Conservation (phyloP, 441 rosid species). For the Metrosideros polymorpha region DNA sequence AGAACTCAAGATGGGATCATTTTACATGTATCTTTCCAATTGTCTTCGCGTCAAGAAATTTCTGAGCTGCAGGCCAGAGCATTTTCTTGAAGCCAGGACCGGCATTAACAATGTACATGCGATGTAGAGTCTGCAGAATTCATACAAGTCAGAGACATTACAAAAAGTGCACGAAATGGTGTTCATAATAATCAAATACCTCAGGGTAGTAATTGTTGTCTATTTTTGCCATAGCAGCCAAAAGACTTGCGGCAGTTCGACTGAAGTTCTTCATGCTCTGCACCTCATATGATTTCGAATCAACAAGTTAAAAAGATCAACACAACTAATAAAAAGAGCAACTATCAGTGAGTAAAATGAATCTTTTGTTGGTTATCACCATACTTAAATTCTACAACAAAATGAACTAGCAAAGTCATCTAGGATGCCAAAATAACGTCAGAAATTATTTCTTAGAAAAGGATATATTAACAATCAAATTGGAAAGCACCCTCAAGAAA, state of each 20-base stretch:
- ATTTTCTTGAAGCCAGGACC: conserved; percentile 92
- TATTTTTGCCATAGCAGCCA: conserved; percentile 66
- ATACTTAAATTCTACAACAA: neutral
- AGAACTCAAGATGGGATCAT: conserved; percentile 2
- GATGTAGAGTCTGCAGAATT: conserved; percentile 64
- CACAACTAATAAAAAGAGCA: neutral
- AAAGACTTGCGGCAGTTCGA: conserved; percentile 75
- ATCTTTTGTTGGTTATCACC: neutral
- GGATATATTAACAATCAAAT: neutral
- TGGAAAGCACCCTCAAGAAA: neutral
- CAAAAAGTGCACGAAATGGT: neutral
- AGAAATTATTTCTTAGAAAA: neutral
- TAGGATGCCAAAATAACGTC: neutral
- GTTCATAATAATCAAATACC: conserved; percentile 35
- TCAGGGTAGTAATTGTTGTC: conserved; percentile 94
- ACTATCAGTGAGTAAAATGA: neutral
- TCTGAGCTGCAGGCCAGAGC: conserved; percentile 99
- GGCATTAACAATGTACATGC: conserved; percentile 89
- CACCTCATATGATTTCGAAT: conserved; percentile 10
- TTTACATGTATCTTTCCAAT: conserved; percentile 76
- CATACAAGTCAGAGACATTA: conserved; percentile 5
- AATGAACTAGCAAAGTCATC: neutral
- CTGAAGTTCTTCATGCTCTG: conserved; percentile 93
- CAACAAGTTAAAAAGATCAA: conserved; percentile 10
- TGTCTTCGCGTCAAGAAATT: conserved; percentile 83